A percentile compares a stretch with the other conserved stretches of the same genome.
These are phyloP conservation scores for Arthrobotrys sinensis DNA, from an alignment of 2,329 filamentous ascomycete species.

Conservation along the genomic window DNA sequence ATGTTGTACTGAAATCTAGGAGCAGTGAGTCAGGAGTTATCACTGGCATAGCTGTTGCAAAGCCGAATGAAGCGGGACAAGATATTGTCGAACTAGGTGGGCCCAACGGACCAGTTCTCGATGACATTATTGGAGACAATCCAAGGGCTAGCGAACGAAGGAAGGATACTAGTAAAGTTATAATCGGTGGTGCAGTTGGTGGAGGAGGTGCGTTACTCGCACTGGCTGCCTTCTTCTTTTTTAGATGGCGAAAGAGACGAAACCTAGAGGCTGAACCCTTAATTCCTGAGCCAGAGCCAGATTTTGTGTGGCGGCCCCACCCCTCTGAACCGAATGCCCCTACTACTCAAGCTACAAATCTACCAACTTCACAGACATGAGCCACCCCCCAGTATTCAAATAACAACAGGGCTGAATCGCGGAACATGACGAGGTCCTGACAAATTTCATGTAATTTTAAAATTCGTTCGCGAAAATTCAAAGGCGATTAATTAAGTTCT, in stretches of 20 bases:
- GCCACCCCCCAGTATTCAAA: not conserved
- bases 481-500: too few species aligned
- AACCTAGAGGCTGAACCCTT: not conserved
- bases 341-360: not conserved
- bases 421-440: too few species aligned
- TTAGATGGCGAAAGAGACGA: not conserved
- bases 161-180: not conserved
- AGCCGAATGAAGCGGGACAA: not conserved
- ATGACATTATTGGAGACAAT: not conserved
- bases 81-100: constrained; percentile 19
- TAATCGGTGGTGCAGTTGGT: not conserved
- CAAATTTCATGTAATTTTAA: too few species aligned
- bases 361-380: not conserved
- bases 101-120: not conserved
- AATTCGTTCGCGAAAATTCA: too few species aligned
- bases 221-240: not conserved
- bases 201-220: not conserved
- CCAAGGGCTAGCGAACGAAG: not conserved
- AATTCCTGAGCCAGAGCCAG: not conserved
- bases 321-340: not conserved
- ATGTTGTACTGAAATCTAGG: not conserved
- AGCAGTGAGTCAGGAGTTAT: not conserved
- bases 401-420: not conserved
- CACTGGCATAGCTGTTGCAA: constrained; percentile 6
- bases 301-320: not conserved